Conservation (phyloP, 164 flowering plant species). For the Piper betle region DNA sequence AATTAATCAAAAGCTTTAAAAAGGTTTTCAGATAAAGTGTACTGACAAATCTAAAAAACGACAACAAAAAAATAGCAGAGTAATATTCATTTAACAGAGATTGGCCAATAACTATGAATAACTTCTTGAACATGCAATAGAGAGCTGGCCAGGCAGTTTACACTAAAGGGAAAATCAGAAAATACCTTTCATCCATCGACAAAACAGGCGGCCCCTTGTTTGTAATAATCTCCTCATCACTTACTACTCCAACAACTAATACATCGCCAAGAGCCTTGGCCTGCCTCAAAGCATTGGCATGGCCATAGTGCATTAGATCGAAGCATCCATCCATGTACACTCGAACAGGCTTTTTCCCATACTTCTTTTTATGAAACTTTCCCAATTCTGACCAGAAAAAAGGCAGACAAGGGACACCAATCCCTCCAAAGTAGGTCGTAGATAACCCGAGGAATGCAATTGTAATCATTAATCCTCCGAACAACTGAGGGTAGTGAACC, state of each 20-base stretch:
- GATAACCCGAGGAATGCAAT: slow-evolving; percentile 77
- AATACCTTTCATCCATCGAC: slow-evolving; percentile 78
- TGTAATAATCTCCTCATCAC: slow-evolving; percentile 74
- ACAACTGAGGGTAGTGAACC: slow-evolving; percentile 46
- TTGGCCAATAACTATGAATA: neutral
- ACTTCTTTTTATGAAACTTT: slow-evolving; percentile 43
- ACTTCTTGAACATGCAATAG: neutral
- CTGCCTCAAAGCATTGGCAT: slow-evolving; percentile 83
- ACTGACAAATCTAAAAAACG: too few relatives aligned
- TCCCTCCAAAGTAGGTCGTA: slow-evolving; percentile 56
- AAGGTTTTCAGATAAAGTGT: too few relatives aligned
- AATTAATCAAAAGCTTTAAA: too few relatives aligned
- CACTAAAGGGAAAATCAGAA: neutral
- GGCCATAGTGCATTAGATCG: slow-evolving; percentile 94
- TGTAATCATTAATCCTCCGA: slow-evolving; percentile 77
- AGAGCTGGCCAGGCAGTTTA: neutral
- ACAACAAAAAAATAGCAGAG: too few relatives aligned
- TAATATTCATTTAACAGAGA: too few relatives aligned
- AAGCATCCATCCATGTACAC: slow-evolving; percentile 95
- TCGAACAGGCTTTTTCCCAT: slow-evolving; percentile 46
- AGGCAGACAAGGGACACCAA: slow-evolving; percentile 42
- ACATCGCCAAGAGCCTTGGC: slow-evolving; percentile 82
- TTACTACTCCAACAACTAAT: slow-evolving; percentile 78
- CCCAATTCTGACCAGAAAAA: slow-evolving; percentile 40
- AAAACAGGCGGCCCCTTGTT: slow-evolving; percentile 87